Percentiles rank a stretch among this genome's conserved stretches.
Conservation (phyloP, 768 basidiomycete species). For the Russula virescens region DNA sequence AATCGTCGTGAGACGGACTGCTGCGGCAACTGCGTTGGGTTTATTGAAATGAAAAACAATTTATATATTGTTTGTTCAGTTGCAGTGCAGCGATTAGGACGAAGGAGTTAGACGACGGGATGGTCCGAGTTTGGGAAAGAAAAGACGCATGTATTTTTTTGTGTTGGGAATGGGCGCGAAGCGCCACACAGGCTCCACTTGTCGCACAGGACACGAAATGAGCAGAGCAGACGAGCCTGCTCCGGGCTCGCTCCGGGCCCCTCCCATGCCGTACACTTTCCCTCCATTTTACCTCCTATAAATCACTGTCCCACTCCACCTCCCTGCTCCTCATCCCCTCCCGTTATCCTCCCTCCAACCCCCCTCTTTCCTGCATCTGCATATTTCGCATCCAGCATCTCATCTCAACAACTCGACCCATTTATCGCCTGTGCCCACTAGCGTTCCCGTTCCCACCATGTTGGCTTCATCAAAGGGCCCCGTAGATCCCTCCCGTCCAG, state of each 20-base stretch:
- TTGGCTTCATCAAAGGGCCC: slow-evolving; percentile 4
- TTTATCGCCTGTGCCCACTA: too few relatives aligned
- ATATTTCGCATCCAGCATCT: too few relatives aligned
- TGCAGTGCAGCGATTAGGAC: slow-evolving; percentile 5
- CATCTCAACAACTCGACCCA: too few relatives aligned
- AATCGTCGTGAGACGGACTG: background rate
- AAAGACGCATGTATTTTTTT: too few relatives aligned
- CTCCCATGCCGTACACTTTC: background rate
- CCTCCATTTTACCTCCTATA: background rate
- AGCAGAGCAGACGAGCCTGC: background rate
- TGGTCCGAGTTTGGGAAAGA: too few relatives aligned
- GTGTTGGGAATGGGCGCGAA: background rate
- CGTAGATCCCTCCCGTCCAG: background rate
- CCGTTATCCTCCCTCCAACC: background rate
- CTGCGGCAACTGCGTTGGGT: too few relatives aligned
- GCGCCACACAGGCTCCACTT: slow-evolving; percentile 17
- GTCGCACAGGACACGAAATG: background rate
- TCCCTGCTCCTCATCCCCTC: background rate
- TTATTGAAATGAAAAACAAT: background rate
- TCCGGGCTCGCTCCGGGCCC: slow-evolving; percentile 7
- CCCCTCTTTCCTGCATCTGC: background rate
- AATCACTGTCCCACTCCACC: background rate
- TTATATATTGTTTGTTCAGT: background rate
- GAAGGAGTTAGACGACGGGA: background rate
- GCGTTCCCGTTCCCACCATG: background rate